Evolutionary conservation across 768 basidiomycete species (phyloP).

Genomic region (Mycena venus): DNA sequence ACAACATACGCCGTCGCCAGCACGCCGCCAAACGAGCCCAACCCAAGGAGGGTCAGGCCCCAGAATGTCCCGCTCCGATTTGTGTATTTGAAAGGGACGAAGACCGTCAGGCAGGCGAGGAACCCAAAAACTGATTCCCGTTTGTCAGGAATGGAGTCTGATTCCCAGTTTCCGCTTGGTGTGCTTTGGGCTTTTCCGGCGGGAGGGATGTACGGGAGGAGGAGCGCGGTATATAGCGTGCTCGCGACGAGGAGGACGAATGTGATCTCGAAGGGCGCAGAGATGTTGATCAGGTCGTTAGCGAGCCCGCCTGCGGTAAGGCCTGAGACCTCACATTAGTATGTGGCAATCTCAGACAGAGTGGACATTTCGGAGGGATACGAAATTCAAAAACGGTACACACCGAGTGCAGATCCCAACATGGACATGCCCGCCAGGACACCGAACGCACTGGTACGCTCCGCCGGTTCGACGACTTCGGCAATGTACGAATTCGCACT

Average conservation of each 20-base stretch:
- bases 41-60: slow-evolving; percentile 21
- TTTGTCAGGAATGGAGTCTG: not conserved
- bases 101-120: slow-evolving; percentile 11
- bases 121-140: not conserved
- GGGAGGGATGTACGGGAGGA: slow-evolving; percentile 26
- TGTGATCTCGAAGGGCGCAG: slow-evolving; percentile 28
- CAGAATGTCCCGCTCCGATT: slow-evolving; percentile 1
- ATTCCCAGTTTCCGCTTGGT: too few species aligned
- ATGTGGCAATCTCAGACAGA: too few species aligned
- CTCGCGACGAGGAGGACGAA: slow-evolving; percentile 26
- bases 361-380: too few species aligned
- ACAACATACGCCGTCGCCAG: slow-evolving; percentile 25
- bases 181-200: too few species aligned
- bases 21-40: slow-evolving; percentile 14
- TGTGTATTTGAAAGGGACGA: slow-evolving; percentile 7
- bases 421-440: slow-evolving; percentile 24
- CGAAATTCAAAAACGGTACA: too few species aligned
- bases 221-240: slow-evolving; percentile 10
- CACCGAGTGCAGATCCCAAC: slow-evolving; percentile 20
- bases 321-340: not conserved
- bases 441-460: slow-evolving; percentile 26
- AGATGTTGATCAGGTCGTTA: slow-evolving; percentile 8
- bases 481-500: slow-evolving; percentile 27
- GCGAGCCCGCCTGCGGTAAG: slow-evolving; percentile 19
- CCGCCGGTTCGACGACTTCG: slow-evolving; percentile 24